Evolutionary conservation across 495 filamentous ascomycete genomes (phyloP), one percentile per base, ranked within the genome.

Genomic region (Platismatia glauca): DNA sequence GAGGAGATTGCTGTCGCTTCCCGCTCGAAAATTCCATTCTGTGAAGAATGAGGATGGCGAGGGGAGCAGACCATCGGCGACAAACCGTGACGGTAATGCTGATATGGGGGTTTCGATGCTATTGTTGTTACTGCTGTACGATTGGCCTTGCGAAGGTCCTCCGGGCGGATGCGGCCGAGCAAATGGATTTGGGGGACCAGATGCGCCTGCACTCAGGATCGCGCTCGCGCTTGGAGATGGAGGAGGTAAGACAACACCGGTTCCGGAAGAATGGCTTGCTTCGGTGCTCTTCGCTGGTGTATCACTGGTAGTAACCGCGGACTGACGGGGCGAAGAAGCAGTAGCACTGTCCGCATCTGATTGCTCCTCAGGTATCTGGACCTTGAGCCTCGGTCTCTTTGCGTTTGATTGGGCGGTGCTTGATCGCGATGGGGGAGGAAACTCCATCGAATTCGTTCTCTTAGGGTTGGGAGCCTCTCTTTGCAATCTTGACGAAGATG

Each of bases 61-160:
- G 2, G 94, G 92, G 27, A 97, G 79, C 37, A 95, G 83, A 11
- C 88, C 87, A 66, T 89, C 87, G 34, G 85, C 86, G 52, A 96
- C 85, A 72, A 97, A 97, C 31, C 92, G 83, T 56, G 89, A 94
- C 3, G 94, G 94, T 11, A 98, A 79, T 4, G 94, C 93, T n/a
- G 93, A 97, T n/a, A 96, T 92, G 0, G 94, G 94, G 6, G 94
- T 97, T 68, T 97, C 91, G 64, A 91, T 92, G 65, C 89, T 87
- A 71, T 88, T 89, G 61, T 82, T 85, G 29, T 22, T 50, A 50
- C 61, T 60, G 29, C 59, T 68, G 58, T 77, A 82, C 60, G 78
- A 85, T 65, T 81, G 84, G 46, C 82, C 75, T 71, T 71, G 84
- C 72, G 46, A 22, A 50, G 46, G 46, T 64, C 77, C 61, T 69